Evolutionary conservation across 345 rosid species (phyloP).

Genomic region (Angophora floribunda): DNA sequence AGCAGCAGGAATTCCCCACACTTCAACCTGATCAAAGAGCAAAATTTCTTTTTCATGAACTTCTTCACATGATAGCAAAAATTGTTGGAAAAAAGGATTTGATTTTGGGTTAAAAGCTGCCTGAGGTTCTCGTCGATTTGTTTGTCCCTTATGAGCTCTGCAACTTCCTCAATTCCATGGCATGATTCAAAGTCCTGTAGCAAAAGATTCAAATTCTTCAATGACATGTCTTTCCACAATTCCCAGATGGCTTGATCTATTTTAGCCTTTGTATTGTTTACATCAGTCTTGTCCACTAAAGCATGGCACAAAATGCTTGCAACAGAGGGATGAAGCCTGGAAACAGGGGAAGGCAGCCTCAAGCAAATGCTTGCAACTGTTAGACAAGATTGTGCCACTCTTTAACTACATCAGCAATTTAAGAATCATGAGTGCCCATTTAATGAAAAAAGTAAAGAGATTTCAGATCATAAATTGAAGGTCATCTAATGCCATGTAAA

Average conservation of each 20-base stretch:
- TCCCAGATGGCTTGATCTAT: background rate
- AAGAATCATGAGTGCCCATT: background rate
- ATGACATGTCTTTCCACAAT: background rate
- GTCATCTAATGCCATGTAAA: background rate
- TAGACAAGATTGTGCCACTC: background rate
- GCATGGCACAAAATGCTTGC: background rate
- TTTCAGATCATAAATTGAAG: background rate
- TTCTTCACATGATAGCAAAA: background rate
- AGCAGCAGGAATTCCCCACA: conserved; percentile 97
- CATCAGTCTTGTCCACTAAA: background rate
- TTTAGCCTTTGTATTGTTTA: background rate
- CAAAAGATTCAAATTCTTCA: background rate
- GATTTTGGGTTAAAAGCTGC: conserved; percentile 12
- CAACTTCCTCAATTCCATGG: conserved; percentile 89
- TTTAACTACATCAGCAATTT: background rate
- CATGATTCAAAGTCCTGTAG: conserved; percentile 77
- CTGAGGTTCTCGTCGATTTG: conserved; percentile 94
- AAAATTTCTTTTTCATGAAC: background rate
- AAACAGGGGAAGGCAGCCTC: background rate
- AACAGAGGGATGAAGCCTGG: background rate
- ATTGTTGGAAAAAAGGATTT: background rate
- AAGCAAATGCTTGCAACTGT: background rate
- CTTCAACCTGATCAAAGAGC: conserved; percentile 43
- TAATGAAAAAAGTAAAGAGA: background rate
- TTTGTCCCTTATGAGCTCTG: conserved; percentile 76